Conservation (phyloP, 495 filamentous ascomycete species). For the Aspergillus panamensis region DNA sequence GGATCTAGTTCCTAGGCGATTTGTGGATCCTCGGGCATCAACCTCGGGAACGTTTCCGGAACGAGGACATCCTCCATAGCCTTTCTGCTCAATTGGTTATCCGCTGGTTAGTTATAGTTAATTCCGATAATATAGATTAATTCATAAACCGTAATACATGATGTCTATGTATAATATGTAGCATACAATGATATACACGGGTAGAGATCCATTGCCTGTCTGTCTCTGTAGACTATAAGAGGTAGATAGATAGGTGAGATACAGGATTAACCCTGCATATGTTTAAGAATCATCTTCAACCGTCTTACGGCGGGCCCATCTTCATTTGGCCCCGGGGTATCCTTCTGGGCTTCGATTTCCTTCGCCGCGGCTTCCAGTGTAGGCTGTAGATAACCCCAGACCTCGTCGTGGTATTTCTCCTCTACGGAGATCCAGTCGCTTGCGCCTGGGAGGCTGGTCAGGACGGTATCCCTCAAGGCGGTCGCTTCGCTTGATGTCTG, state of each 20-base stretch:
- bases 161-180: background rate
- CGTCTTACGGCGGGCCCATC: slow-evolving; percentile 45
- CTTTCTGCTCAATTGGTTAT: too few species aligned
- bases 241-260: background rate
- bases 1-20: background rate
- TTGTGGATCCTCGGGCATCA: background rate
- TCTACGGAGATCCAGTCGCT: slow-evolving; percentile 60
- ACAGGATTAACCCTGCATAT: slow-evolving; percentile 36
- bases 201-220: background rate
- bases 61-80: too few species aligned
- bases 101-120: too few species aligned
- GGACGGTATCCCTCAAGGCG: slow-evolving; percentile 31
- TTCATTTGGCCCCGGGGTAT: slow-evolving; percentile 26
- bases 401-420: slow-evolving; percentile 67
- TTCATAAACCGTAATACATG: background rate
- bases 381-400: slow-evolving; percentile 71
- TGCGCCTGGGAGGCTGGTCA: slow-evolving; percentile 33
- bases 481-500: slow-evolving; percentile 11
- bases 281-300: slow-evolving; percentile 50
- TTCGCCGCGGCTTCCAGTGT: slow-evolving; percentile 57
- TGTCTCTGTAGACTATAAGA: background rate
- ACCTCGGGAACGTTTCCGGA: too few species aligned
- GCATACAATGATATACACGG: background rate
- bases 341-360: slow-evolving; percentile 55
- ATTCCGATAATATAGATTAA: too few species aligned